Base-by-base conservation (phyloP, 257 asterid species). In the Ballota nigra region DNA sequence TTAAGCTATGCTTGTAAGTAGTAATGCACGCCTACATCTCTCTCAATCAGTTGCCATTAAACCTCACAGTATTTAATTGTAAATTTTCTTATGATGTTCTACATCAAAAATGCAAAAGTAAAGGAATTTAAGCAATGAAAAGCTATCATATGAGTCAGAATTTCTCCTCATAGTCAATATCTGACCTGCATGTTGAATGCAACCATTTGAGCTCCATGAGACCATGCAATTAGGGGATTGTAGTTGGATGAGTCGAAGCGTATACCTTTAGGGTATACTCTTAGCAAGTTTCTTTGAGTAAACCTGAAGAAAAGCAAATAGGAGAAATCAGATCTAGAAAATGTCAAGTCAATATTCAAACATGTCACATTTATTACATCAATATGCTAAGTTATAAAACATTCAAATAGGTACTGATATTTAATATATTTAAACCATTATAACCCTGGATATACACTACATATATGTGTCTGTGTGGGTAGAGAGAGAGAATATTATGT, bases 171-270 rank as follows among this genome's bases (percentile, higher is more conserved):
- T 18, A 58, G 65, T 76, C n/a, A 57, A 4, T 68, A 57, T 69
- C 83, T 56, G 77, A 90, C 97, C 97, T 92, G 97, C 98, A 92
- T 90, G 74, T 92, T 92, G 84, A 90, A 87, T 72, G 98, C 97
- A 65, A 92, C 95, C 98, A 92, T 88, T 78, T 92, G 98, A 64
- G 98, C 97, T 83, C 98, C 98, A 74, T 90, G 97, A 69, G 80
- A 73, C 98, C 98, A 92, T 49, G 89, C 98, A 69, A 90, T 80
- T 19, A 92, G 84, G 53, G 98, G 98, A 78, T 92, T 91, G 80
- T 92, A 92, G 79, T 92, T 92, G 80, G 98, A 92, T n/a, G 98
- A 90, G 83, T 87, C 85, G 31, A 92, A 53, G 56, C 98, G 95
- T 71, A 77, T 88, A 66, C 97, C 98, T 79, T 90, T 90, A 43